phyloP scores from a whole-genome alignment of 2,329 filamentous ascomycete genomes.

The Nothophoma quercina region DNA sequence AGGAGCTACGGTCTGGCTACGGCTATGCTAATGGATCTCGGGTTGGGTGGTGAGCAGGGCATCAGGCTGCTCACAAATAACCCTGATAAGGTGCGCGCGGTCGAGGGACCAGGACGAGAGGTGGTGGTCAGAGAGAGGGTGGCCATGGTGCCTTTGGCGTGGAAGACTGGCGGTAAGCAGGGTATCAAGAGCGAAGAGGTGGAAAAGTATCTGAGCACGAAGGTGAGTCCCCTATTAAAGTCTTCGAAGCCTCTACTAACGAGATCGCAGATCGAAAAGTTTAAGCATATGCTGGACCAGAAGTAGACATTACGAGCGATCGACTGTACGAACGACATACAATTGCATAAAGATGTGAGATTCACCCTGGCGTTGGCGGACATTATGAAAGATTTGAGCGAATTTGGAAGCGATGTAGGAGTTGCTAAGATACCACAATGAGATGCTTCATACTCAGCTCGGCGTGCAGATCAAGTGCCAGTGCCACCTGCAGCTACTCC shows the following conservation, averaged over 20 bases:
- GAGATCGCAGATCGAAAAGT: constrained; percentile 57
- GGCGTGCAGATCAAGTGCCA: too few relatives aligned
- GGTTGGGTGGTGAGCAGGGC: constrained; percentile 71
- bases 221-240: constrained; percentile 69
- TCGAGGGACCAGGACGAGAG: constrained; percentile 90
- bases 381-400: background rate
- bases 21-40: constrained; percentile 88
- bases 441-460: background rate
- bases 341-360: background rate
- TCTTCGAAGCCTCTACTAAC: too few relatives aligned
- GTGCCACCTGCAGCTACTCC: background rate
- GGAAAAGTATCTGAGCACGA: constrained; percentile 92
- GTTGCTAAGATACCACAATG: constrained; percentile 11
- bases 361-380: background rate
- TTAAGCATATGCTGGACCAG: constrained; percentile 59
- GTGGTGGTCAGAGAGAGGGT: constrained; percentile 88
- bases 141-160: constrained; percentile 93
- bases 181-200: constrained; percentile 89
- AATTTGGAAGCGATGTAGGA: background rate
- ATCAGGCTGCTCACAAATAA: constrained; percentile 93
- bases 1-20: constrained; percentile 96
- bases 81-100: constrained; percentile 92
- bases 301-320: constrained; percentile 8
- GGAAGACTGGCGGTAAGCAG: constrained; percentile 78
- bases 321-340: background rate